phyloP scores from a whole-genome alignment of 176 grass and related monocot species.

The Bolboschoenus planiculmis region DNA sequence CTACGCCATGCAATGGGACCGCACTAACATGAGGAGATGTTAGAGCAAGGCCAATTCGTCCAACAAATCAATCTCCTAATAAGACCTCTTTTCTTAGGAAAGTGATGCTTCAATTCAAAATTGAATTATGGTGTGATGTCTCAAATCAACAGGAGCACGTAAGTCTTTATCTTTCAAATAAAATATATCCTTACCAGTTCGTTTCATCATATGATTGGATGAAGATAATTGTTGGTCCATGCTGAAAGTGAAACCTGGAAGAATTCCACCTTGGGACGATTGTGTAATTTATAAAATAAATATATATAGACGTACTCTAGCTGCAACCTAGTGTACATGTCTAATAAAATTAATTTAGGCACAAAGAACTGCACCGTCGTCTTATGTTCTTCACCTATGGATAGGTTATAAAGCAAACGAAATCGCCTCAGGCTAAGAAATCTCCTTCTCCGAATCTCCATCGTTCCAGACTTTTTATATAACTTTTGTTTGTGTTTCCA shows the following conservation, averaged over 20 bases:
- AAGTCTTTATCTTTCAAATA: not conserved
- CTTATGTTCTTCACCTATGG: not conserved
- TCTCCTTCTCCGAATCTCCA: no score
- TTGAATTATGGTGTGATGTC: not conserved
- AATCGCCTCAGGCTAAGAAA: no score
- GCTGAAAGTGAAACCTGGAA: not conserved
- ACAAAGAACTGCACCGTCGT: not conserved
- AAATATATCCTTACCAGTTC: not conserved
- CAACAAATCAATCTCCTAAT: not conserved
- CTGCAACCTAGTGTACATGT: not conserved
- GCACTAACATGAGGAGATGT: conserved; percentile 13
- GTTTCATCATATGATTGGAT: not conserved
- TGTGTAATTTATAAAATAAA: not conserved
- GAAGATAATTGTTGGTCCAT: not conserved
- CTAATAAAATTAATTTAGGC: not conserved
- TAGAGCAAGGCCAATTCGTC: not conserved
- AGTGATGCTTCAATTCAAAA: not conserved
- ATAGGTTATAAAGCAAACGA: no score
- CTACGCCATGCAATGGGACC: not conserved
- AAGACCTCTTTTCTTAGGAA: no score
- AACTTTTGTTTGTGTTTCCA: not conserved
- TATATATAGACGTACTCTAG: not conserved
- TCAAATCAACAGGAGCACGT: not conserved
- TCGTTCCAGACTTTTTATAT: not conserved
- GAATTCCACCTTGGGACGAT: not conserved